phyloP scores from a whole-genome alignment of 352 stramenopile species.

The Globisporangium ultimum region DNA sequence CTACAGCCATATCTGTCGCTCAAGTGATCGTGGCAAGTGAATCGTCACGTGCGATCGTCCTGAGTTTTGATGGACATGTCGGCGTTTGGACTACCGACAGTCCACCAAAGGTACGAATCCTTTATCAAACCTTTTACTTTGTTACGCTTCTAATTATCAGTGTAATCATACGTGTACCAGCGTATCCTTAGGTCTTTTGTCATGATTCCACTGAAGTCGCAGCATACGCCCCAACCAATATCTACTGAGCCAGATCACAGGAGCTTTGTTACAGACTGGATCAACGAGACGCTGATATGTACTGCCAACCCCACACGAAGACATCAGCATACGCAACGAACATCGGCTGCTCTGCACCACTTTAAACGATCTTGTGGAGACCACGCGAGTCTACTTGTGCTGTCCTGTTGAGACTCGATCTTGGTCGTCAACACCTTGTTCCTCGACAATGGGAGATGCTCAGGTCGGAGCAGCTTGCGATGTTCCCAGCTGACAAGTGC shows the following conservation, averaged over 20 bases:
- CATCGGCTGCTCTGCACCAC: not conserved
- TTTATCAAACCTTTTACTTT: not conserved
- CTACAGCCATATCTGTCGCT: not conserved
- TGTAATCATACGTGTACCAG: not conserved
- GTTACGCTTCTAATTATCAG: not conserved
- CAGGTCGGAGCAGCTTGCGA: conserved; percentile 18
- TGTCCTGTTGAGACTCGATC: conserved; percentile 23
- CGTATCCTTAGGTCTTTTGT: not conserved
- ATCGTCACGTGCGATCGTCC: not conserved
- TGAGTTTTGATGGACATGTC: not conserved
- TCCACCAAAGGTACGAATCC: not conserved
- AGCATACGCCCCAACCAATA: not conserved
- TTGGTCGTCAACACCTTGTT: conserved; percentile 22
- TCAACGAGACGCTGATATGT: conserved; percentile 1
- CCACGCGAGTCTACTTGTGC: conserved; percentile 4
- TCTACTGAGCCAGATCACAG: not conserved
- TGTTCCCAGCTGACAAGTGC: conserved; percentile 17
- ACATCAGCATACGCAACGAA: not conserved
- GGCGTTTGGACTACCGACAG: not conserved
- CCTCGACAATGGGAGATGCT: conserved; percentile 13
- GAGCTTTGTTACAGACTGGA: not conserved
- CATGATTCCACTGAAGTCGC: not conserved
- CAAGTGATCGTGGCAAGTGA: not conserved
- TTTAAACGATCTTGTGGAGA: conserved; percentile 1
- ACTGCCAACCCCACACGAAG: not conserved